Evolutionary conservation across 176 grass and related monocot genomes (phyloP).

Genomic region (Avena sativa): DNA sequence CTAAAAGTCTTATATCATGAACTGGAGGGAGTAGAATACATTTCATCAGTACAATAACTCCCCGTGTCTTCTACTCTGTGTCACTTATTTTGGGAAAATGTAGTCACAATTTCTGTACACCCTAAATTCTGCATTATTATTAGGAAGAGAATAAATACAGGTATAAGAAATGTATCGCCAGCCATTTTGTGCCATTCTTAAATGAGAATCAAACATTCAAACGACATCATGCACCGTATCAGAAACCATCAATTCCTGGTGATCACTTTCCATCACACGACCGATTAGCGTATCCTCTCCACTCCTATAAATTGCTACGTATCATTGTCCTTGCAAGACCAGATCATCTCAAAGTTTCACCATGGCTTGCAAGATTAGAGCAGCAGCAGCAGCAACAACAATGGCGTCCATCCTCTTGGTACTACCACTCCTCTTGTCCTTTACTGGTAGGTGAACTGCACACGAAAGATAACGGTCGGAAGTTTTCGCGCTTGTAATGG

Average conservation of each 20-base stretch:
- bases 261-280: not conserved
- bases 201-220: no score
- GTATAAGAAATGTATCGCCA: no score
- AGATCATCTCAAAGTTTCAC: not conserved
- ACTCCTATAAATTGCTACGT: not conserved
- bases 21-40: no score
- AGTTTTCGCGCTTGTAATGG: not conserved
- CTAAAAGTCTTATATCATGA: no score
- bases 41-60: no score
- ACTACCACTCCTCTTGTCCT: not conserved
- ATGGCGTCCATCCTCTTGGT: not conserved
- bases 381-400: not conserved
- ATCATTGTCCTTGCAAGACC: not conserved
- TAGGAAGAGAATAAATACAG: no score
- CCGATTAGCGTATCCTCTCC: not conserved
- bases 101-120: no score
- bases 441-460: not conserved
- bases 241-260: not conserved
- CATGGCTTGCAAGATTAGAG: not conserved
- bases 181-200: no score
- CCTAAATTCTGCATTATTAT: no score
- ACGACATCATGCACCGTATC: no score
- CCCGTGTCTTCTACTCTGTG: no score
- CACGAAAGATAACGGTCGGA: not conserved
- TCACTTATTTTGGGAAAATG: no score